Percentiles rank a stretch among this genome's conserved stretches.
Conservation (phyloP, 169 alveolate species). For the Neospora caninum region DNA sequence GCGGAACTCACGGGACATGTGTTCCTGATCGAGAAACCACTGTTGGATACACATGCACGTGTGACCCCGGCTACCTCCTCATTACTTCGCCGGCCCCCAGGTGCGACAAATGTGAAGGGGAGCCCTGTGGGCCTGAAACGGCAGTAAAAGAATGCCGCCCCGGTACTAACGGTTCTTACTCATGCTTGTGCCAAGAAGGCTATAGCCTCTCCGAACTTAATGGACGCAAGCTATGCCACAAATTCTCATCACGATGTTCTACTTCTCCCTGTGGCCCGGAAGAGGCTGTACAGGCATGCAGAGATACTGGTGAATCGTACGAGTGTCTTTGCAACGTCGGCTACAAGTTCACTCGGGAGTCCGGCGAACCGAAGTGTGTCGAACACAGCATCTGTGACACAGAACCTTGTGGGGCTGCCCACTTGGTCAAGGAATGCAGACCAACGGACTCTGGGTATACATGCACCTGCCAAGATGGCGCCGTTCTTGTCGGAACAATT, state of each 20-base stretch:
- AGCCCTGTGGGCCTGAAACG: background rate
- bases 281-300: background rate
- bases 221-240: background rate
- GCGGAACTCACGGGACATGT: background rate
- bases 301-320: background rate
- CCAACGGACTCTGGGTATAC: background rate
- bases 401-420: background rate
- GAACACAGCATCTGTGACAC: background rate
- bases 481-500: background rate
- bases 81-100: background rate
- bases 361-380: background rate
- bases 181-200: background rate
- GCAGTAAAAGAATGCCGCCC: background rate
- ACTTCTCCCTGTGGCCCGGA: background rate
- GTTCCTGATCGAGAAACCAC: background rate
- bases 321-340: background rate
- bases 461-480: background rate
- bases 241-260: background rate
- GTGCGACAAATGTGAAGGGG: background rate
- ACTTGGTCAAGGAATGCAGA: background rate
- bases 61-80: background rate
- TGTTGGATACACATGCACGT: background rate
- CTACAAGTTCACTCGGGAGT: background rate
- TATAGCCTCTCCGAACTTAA: background rate
- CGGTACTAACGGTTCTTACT: background rate